A percentile compares a stretch with the other conserved stretches of the same genome.
phyloP scores from a whole-genome alignment of 2,329 filamentous ascomycete genomes.

The Allantophomopsis lycopodina region DNA sequence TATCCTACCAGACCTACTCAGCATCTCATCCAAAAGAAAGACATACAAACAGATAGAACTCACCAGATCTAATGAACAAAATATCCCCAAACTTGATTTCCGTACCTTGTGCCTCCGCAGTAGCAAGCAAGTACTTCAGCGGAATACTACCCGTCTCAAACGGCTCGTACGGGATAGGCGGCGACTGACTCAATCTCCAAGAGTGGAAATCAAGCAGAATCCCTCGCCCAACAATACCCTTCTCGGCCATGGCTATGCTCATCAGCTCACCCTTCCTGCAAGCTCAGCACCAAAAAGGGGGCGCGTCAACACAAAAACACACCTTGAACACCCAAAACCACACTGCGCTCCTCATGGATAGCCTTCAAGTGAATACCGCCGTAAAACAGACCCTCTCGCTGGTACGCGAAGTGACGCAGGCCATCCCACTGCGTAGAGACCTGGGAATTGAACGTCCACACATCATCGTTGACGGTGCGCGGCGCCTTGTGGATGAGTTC shows the following conservation, averaged over 20 bases:
- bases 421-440: slow-evolving; percentile 41
- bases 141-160: slow-evolving; percentile 20
- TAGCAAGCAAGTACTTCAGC: slow-evolving; percentile 24
- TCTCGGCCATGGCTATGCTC: slow-evolving; percentile 29
- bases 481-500: slow-evolving; percentile 35
- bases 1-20: not conserved
- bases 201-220: slow-evolving; percentile 35
- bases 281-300: not conserved
- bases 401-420: slow-evolving; percentile 34
- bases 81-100: slow-evolving; percentile 33
- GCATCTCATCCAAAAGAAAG: not conserved
- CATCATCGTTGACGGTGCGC: slow-evolving; percentile 42
- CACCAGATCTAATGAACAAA: slow-evolving; percentile 29
- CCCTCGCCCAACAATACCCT: slow-evolving; percentile 38
- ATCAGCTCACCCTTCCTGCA: not conserved
- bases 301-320: not conserved
- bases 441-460: slow-evolving; percentile 44
- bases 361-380: slow-evolving; percentile 24
- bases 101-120: slow-evolving; percentile 28
- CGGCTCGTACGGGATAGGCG: slow-evolving; percentile 19
- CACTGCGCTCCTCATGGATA: slow-evolving; percentile 15
- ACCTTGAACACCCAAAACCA: slow-evolving; percentile 27
- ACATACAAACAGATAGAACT: not conserved
- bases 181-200: slow-evolving; percentile 25
- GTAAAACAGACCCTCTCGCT: slow-evolving; percentile 25